Percentiles rank a stretch among this genome's conserved stretches.
phyloP scores from a whole-genome alignment of 768 basidiomycete genomes.

The Coprinopsis sp. region DNA sequence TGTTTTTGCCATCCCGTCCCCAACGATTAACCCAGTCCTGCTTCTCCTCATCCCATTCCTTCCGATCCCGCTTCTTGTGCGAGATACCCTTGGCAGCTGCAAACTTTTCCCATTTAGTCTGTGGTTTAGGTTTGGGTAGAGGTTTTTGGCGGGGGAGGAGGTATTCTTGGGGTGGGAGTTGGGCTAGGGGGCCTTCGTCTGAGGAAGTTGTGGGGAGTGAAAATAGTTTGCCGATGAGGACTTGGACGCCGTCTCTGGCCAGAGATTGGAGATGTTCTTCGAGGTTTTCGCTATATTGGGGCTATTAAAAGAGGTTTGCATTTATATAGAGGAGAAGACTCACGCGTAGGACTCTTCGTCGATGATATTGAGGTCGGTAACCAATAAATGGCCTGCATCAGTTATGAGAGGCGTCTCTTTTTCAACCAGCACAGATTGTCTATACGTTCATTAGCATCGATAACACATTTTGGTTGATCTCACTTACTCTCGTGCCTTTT shows the following conservation, averaged over 20 bases:
- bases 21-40: conserved; percentile 91
- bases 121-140: conserved; percentile 86
- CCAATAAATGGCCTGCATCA: conserved; percentile 79
- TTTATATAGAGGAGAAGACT: conserved; percentile 17
- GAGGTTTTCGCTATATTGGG: conserved; percentile 53
- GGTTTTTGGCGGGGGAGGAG: conserved; percentile 87
- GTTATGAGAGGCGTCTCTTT: conserved; percentile 77
- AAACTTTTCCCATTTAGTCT: conserved; percentile 96
- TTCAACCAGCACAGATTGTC: conserved; percentile 65
- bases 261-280: conserved; percentile 78
- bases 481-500: conserved; percentile 67
- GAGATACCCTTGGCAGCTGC: conserved; percentile 92
- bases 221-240: conserved; percentile 77
- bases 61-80: conserved; percentile 70
- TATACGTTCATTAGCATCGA: conserved; percentile 22
- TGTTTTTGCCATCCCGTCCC: conserved; percentile 90
- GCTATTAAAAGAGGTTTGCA: background rate
- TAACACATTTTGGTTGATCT: background rate
- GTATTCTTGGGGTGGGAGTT: conserved; percentile 73
- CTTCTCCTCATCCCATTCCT: conserved; percentile 90
- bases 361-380: conserved; percentile 83
- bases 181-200: conserved; percentile 76
- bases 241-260: conserved; percentile 78
- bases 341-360: conserved; percentile 83
- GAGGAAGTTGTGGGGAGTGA: conserved; percentile 72